Evolutionary conservation across 805 yeast genomes (phyloP), one percentile per base, ranked within the genome.

Genomic region (Kluyveromyces dobzhanskii): DNA sequence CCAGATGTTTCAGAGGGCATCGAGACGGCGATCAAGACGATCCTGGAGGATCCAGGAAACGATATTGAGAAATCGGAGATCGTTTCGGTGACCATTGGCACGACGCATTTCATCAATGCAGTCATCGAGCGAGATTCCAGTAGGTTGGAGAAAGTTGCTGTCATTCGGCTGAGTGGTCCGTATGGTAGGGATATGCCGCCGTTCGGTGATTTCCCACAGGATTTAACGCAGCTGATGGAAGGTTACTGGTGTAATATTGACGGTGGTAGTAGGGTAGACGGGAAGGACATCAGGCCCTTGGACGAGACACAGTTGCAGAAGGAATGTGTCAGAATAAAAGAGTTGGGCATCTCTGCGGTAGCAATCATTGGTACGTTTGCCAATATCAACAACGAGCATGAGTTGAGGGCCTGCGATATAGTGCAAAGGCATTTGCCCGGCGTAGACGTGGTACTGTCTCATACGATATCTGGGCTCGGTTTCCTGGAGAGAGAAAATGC

Each of bases 41-140:
- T 70, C 29, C 64, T 68, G 35, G 52, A 48, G 3, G 47, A 47
- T 9, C 38, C 37, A 9, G 14, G 44, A 3, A 39, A 44, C 2
- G 42, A 32, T 13, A 46, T 53, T 21, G 44, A 44, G n/a, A 47
- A 53, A n/a, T 53, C 59, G 7, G 62, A 65, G 10, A 59, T 71
- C 4, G 49, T 54, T 4, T 54, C 71, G 1, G 70, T 70, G n/a
- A 69, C 73, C 2, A 69, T 71, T 44, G 75, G 76, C 12, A 71
- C 75, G 3, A 71, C 75, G 1, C 75, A 70, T 44, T 70, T 70
- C 52, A 69, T 70, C 48, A 70, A 70, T 51, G 73, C 75, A 12
- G 71, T 70, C 17, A 60, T 71, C 17, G 75, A 70, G 46, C 64
- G 64, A 40, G 74, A 70, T 46, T 44, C 50, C 18, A 62, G 66